These are phyloP conservation scores for Retiboletus flavoniger DNA, from an alignment of 1,284 basidiomycete genomes.

Conservation along the genomic window DNA sequence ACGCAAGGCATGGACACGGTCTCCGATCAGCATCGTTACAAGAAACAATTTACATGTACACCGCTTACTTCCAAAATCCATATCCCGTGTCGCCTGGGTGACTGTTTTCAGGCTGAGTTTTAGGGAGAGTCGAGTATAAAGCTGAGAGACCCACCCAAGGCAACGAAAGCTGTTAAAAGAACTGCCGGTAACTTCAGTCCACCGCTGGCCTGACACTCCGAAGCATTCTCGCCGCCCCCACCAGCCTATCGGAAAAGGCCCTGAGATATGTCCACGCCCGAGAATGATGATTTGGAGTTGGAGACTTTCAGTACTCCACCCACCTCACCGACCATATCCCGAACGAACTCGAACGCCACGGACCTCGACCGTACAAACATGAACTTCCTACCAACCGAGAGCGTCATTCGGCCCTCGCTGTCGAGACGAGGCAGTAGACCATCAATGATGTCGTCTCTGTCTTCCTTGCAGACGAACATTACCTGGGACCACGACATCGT, in stretches of 20 bases:
- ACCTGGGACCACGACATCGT: slow-evolving; percentile 49
- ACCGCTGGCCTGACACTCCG: slow-evolving; percentile 3
- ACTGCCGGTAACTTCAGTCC: slow-evolving; percentile 4
- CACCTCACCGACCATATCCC: slow-evolving; percentile 45
- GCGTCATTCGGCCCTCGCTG: slow-evolving; percentile 40
- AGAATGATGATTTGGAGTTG: slow-evolving; percentile 26
- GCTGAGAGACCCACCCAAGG: not conserved
- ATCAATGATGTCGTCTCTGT: slow-evolving; percentile 22
- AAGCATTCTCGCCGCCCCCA: slow-evolving; percentile 13
- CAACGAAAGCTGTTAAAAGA: slow-evolving; percentile 9
- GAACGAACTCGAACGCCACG: slow-evolving; percentile 18
- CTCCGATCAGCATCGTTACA: slow-evolving; percentile 21
- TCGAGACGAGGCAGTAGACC: slow-evolving; percentile 49
- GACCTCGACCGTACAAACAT: slow-evolving; percentile 31
- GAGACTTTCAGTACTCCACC: slow-evolving; percentile 64
- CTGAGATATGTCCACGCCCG: slow-evolving; percentile 23
- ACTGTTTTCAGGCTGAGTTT: slow-evolving; percentile 22
- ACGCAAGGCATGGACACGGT: slow-evolving; percentile 21
- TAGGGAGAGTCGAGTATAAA: slow-evolving; percentile 27
- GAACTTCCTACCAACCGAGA: slow-evolving; percentile 31
- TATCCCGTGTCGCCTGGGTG: slow-evolving; percentile 27
- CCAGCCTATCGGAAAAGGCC: slow-evolving; percentile 10
- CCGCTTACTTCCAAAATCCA: slow-evolving; percentile 18
- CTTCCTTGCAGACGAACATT: slow-evolving; percentile 47
- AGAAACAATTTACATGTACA: slow-evolving; percentile 20